Percentiles rank a stretch among this genome's conserved stretches.
These are phyloP conservation scores for Xylaria grammica DNA, from an alignment of 495 filamentous ascomycete species.

Conservation along the genomic window DNA sequence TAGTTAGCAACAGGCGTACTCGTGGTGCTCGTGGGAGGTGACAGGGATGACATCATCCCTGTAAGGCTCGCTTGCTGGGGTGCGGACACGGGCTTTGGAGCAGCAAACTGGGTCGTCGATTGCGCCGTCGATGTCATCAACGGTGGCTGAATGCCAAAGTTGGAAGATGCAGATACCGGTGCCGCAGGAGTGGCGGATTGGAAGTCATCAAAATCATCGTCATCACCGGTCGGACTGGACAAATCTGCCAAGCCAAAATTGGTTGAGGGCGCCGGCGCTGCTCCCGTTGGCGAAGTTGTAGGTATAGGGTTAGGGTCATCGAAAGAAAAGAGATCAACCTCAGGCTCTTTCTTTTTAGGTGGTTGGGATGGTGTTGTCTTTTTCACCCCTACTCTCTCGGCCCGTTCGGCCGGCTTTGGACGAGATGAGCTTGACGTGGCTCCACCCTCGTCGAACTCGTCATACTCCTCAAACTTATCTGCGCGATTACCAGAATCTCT, in stretches of 20 bases:
- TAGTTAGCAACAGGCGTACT: conserved; percentile 58
- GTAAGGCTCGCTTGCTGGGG: conserved; percentile 79
- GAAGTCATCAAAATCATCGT: conserved; percentile 99
- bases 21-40: conserved; percentile 67
- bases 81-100: conserved; percentile 81
- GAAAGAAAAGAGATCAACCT: conserved; percentile 87
- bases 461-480: conserved; percentile 94
- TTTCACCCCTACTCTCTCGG: conserved; percentile 53
- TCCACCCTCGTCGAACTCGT: conserved; percentile 87
- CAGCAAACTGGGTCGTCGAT: conserved; percentile 71
- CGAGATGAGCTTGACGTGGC: conserved; percentile 48
- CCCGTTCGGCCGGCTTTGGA: conserved; percentile 48
- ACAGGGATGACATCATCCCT: conserved; percentile 81
- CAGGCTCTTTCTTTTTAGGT: conserved; percentile 80
- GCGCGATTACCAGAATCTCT: conserved; percentile 55
- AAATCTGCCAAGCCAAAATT: conserved; percentile 62
- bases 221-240: conserved; percentile 57
- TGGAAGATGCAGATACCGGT: conserved; percentile 37
- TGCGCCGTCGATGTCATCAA: conserved; percentile 69
- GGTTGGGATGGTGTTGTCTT: conserved; percentile 58
- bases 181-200: conserved; percentile 80
- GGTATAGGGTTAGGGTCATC: conserved; percentile 64
- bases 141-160: conserved; percentile 58
- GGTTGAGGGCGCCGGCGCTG: conserved; percentile 50
- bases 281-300: conserved; percentile 54